Evolutionary conservation across 768 basidiomycete species (phyloP), one percentile per base, ranked within the genome.

Genomic region (Suillus subalutaceus): DNA sequence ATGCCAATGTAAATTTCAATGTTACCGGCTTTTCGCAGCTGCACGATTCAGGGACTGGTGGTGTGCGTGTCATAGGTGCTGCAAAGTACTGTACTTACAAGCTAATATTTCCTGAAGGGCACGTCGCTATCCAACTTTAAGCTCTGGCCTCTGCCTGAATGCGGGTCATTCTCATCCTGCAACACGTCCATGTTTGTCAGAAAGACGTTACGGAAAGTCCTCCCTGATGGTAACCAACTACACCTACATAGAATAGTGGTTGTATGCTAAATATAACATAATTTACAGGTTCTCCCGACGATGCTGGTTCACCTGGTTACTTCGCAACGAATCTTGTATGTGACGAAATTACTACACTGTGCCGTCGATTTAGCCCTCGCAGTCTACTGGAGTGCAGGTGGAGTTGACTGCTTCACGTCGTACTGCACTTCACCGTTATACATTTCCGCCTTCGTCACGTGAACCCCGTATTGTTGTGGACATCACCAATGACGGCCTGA

Each of bases 221-320:
- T 85, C 0, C 63, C 78, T 1, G 76, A 88, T 68, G 88, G 88
- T 86, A 61, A 35, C 6, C 76, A 68, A 46, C 23, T 8, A 35
- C 50, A 10, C 20, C 43, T 37, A 26, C 18, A 15, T 18, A 32
- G 32, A 4, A 32, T 32, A 32, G 26, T 18, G 2, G 6, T 30
- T 62, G 18, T 18, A 52, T 16, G 15, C n/a, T 55, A 66, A 46
- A 44, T 56, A 50, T 52, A 23, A 50, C n/a, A 15, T 55, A 18
- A 26, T 26, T n/a, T 35, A 35, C 20, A 88, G 87, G 87, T 15
- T 78, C 80, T 40, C 84, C 87, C 5, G 88, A 89, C 66, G 88
- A 90, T 68, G 81, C 79, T 65, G 86, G 88, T 5, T 85, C 86
- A 18, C 89, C 88, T 0, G 89, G 89, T 59, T 90, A 89, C 72